A percentile compares a stretch with the other conserved stretches of the same genome.
phyloP scores from a whole-genome alignment of 2,329 filamentous ascomycete species.

The Fusarium nisikadoi region DNA sequence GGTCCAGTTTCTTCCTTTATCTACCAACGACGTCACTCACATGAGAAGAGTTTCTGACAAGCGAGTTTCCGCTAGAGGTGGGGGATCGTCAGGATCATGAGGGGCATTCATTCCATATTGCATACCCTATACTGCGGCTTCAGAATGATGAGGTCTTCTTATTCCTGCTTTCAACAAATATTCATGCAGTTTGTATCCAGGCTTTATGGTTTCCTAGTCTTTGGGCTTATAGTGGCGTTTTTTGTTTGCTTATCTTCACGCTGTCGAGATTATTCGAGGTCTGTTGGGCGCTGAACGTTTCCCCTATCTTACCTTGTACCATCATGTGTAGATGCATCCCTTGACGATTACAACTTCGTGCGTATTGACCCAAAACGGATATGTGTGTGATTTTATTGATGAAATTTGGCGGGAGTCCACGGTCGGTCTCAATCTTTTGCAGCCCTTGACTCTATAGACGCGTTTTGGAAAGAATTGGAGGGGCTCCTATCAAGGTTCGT shows the following conservation, averaged over 20 bases:
- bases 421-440: neutral
- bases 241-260: neutral
- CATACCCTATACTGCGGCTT: conserved; percentile 14
- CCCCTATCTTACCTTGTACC: neutral
- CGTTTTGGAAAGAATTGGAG: neutral
- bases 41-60: neutral
- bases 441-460: neutral
- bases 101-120: conserved; percentile 8
- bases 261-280: too few relatives aligned
- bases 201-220: neutral
- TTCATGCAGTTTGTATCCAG: neutral
- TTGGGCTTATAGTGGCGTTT: neutral
- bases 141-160: too few relatives aligned
- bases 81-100: conserved; percentile 36
- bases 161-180: neutral
- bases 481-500: neutral
- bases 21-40: conserved; percentile 28
- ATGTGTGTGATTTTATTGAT: neutral
- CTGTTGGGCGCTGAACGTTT: too few relatives aligned
- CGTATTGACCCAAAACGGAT: too few relatives aligned
- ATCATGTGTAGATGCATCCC: neutral
- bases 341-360: neutral
- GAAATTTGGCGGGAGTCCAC: too few relatives aligned
- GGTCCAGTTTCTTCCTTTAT: neutral
- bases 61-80: conserved; percentile 21